Conservation (phyloP, 352 stramenopile species). For the Phytopythium oedochilum region DNA sequence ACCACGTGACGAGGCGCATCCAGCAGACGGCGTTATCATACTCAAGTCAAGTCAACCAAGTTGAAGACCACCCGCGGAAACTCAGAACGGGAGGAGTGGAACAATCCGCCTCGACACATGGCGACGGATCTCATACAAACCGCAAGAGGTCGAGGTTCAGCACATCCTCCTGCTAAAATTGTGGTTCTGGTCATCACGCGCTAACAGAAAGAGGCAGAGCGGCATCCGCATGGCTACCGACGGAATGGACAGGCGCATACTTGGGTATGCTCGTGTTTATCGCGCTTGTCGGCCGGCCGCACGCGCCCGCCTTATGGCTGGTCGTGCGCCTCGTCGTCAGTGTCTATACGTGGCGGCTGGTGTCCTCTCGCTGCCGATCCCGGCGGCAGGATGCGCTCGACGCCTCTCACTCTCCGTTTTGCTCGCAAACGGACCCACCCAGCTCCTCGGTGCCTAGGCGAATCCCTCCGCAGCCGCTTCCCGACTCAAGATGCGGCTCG, state of each 20-base stretch:
- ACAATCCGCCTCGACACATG: neutral
- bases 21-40: too few species aligned
- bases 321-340: neutral
- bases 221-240: neutral
- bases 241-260: neutral
- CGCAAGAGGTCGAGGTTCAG: neutral
- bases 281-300: too few species aligned
- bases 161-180: neutral
- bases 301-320: neutral
- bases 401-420: conserved; percentile 12
- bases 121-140: too few species aligned
- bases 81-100: neutral
- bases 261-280: neutral
- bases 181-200: neutral
- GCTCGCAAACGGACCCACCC: conserved; percentile 1
- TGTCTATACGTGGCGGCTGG: neutral
- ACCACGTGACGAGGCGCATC: neutral
- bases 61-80: too few species aligned
- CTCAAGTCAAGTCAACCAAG: too few species aligned
- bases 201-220: neutral
- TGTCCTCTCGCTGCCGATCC: neutral
- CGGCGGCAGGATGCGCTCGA: neutral
- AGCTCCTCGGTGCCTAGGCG: neutral
- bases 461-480: too few species aligned
- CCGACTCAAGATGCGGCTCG: conserved; percentile 10